phyloP scores from a whole-genome alignment of 106 monocot genomes.

The Amphibolis antarctica region DNA sequence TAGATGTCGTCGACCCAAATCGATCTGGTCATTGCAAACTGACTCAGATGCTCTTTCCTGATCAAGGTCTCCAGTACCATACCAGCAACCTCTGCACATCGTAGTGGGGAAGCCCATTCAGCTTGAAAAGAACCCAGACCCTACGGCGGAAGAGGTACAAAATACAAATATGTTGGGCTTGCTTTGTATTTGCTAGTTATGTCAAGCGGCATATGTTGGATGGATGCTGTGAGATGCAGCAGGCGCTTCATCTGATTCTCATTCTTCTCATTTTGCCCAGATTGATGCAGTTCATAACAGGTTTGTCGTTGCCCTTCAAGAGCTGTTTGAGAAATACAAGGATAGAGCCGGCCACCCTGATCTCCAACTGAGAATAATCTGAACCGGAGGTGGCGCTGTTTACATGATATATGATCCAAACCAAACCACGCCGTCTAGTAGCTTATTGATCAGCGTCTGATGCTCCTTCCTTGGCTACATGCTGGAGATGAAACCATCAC shows the following conservation, averaged over 20 bases:
- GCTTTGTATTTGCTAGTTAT: background rate
- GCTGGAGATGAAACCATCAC: too few species aligned
- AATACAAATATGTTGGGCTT: background rate
- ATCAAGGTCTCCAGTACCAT: slow-evolving; percentile 67
- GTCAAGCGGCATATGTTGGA: background rate
- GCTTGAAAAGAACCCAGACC: slow-evolving; percentile 49
- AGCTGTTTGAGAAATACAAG: slow-evolving; percentile 21
- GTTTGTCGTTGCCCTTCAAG: slow-evolving; percentile 19
- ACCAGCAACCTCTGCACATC: slow-evolving; percentile 67
- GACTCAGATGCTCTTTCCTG: background rate
- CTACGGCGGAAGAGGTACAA: slow-evolving; percentile 68
- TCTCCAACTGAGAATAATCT: slow-evolving; percentile 18
- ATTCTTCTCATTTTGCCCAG: slow-evolving; percentile 4
- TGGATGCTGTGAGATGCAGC: too few species aligned
- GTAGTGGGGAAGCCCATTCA: slow-evolving; percentile 82
- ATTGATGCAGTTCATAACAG: slow-evolving; percentile 11
- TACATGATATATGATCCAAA: too few species aligned
- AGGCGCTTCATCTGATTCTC: background rate
- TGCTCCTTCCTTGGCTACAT: too few species aligned
- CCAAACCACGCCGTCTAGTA: too few species aligned
- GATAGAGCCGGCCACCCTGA: slow-evolving; percentile 14
- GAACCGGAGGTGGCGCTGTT: background rate
- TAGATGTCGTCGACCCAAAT: too few species aligned
- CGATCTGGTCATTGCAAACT: too few species aligned
- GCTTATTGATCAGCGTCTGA: too few species aligned